Evolutionary conservation across 2,329 filamentous ascomycete species (phyloP).

Genomic region (Xylaria sp.): DNA sequence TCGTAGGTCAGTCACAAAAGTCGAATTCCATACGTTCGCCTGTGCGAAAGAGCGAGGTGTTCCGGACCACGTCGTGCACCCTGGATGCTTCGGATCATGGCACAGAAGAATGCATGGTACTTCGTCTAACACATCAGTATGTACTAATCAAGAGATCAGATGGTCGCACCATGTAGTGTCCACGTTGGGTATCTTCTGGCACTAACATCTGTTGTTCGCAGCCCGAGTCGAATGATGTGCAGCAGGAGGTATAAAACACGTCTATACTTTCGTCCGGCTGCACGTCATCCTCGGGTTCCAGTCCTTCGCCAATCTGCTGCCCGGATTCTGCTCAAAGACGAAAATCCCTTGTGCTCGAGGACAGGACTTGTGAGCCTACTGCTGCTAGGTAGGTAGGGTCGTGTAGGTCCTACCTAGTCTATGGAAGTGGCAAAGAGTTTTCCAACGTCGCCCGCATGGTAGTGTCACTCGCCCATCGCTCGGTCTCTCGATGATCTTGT

Average conservation of each 20-base stretch:
- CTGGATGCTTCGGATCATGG: background rate
- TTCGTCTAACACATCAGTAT: conserved; percentile 7
- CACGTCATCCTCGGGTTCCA: background rate
- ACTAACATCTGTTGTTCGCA: background rate
- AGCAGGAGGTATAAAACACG: background rate
- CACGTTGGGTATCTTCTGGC: background rate
- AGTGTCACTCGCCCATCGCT: background rate
- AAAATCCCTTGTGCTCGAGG: background rate
- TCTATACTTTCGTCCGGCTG: background rate
- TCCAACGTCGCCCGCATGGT: background rate
- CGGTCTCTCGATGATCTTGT: no score
- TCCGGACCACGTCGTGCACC: background rate
- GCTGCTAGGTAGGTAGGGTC: background rate
- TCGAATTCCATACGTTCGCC: no score
- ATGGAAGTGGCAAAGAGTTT: no score
- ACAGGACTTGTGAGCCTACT: background rate
- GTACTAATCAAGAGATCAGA: background rate
- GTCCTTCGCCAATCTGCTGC: background rate
- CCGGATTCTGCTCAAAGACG: background rate
- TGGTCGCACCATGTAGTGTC: background rate
- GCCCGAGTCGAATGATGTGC: background rate
- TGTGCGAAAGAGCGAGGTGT: background rate
- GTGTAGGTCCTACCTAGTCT: background rate
- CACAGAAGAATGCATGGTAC: conserved; percentile 15
- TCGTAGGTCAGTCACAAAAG: no score